Base-by-base conservation (phyloP, 345 rosid species). In the Schrenkiella parvula region DNA sequence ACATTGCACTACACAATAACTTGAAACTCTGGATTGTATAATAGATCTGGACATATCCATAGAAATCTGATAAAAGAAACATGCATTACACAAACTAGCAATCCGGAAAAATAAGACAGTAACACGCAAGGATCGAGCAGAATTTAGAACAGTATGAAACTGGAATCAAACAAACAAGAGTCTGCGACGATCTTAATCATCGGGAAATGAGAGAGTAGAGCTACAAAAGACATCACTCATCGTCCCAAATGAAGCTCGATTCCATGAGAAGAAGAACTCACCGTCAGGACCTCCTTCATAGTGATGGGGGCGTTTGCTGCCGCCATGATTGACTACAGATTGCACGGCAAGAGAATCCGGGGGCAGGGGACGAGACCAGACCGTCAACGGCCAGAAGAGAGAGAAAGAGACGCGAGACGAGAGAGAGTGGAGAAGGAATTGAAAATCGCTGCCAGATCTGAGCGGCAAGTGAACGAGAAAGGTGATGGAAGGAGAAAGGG, bases 261-360 rank as follows among this genome's bases (percentile, higher is more conserved):
- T 69, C 21, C 66, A 76, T 14, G 48, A 59, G 65, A 56, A 47
- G 50, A 15, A n/a, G 47, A 78, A 66, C 90, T 80, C 72, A 90
- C 96, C 43, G 90, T 93, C 26, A 90, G 74, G 75, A 88, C 89
- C 82, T 93, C 98, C 80, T 89, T 89, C 98, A 93, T 87, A 74
- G 92, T 62, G 86, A 93, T 89, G 70, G 92, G 97, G 54, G 97
- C 96, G 83, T 79, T 91, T 26, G 97, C 91, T 31, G 93, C 90
- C 77, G 95, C 91, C 98, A 90, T 90, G 89, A 63, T 78, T 76
- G 77, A 66, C 69, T 70, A 72, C 70, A 85, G 84, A 84, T 84
- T 78, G 57, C 77, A n/a, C n/a, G 59, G 78, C 55, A 18, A 46
- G 53, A 37, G 38, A 66, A 79, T 68, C 60, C 55, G 53, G 21